phyloP scores from a whole-genome alignment of 768 basidiomycete species.

The Piloderma croceum region DNA sequence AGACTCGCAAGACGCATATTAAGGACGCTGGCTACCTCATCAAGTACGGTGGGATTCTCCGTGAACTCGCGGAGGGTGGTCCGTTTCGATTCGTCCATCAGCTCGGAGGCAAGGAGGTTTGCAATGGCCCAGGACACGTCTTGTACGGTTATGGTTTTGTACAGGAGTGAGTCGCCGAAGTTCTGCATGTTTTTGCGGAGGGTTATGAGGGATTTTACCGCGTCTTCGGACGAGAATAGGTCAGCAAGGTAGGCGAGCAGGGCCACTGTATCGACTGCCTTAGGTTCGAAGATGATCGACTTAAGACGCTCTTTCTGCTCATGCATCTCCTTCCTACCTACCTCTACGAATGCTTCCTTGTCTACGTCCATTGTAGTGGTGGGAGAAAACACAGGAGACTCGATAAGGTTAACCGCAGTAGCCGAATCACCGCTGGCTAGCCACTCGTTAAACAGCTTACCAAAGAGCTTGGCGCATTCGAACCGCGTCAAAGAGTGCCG shows the following conservation, averaged over 20 bases:
- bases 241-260: constrained; percentile 31
- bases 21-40: constrained; percentile 39
- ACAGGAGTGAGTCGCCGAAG: constrained; percentile 25
- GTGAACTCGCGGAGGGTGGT: constrained; percentile 37
- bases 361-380: constrained; percentile 4
- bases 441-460: constrained; percentile 41
- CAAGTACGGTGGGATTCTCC: constrained; percentile 32
- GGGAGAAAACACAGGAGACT: too few species aligned
- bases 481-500: constrained; percentile 32
- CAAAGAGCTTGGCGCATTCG: constrained; percentile 37
- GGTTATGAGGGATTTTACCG: constrained; percentile 22
- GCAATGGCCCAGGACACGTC: constrained; percentile 30
- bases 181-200: constrained; percentile 25
- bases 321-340: constrained; percentile 3
- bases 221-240: constrained; percentile 32
- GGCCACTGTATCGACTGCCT: constrained; percentile 26
- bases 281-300: constrained; percentile 37
- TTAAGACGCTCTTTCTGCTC: constrained; percentile 33
- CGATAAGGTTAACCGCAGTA: constrained; percentile 16
- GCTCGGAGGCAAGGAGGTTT: constrained; percentile 30
- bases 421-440: constrained; percentile 37
- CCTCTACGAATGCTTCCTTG: constrained; percentile 5
- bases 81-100: constrained; percentile 36
- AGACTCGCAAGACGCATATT: constrained; percentile 40
- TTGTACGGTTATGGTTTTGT: constrained; percentile 16